A percentile compares a stretch with the other conserved stretches of the same genome.
Conservation (phyloP, 805 yeast species). For the Ogataea thermomethanolica region DNA sequence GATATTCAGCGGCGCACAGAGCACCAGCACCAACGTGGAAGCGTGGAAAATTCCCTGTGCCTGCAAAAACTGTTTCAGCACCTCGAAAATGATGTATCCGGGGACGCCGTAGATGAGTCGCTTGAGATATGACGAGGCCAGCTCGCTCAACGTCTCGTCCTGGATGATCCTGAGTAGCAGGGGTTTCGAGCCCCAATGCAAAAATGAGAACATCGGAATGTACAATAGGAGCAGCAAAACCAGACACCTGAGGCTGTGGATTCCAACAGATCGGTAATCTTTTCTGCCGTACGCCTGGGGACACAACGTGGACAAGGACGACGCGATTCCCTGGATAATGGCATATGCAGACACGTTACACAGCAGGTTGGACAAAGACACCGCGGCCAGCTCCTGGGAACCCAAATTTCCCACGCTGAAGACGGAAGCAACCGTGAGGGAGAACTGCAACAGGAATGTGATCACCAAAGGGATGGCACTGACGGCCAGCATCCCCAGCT, state of each 20-base stretch:
- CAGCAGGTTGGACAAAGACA: conserved; percentile 53
- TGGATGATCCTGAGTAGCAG: conserved; percentile 37
- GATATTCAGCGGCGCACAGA: conserved; percentile 54
- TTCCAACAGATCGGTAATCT: conserved; percentile 47
- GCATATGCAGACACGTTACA: conserved; percentile 56
- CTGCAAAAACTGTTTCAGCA: conserved; percentile 53
- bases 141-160: conserved; percentile 43
- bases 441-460: conserved; percentile 53
- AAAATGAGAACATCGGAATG: conserved; percentile 38
- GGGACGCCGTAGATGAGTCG: conserved; percentile 52
- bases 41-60: conserved; percentile 59
- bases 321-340: conserved; percentile 54
- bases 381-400: conserved; percentile 56
- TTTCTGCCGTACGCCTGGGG: conserved; percentile 60
- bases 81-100: conserved; percentile 53
- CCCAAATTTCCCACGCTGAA: conserved; percentile 59
- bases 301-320: conserved; percentile 55
- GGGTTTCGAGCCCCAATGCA: conserved; percentile 38
- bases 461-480: conserved; percentile 49
- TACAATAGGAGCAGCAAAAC: conserved; percentile 40
- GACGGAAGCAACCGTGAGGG: conserved; percentile 51
- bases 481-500: conserved; percentile 36
- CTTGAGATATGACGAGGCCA: conserved; percentile 47
- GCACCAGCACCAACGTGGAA: conserved; percentile 48
- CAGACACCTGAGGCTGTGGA: conserved; percentile 48